phyloP scores from a whole-genome alignment of 257 asterid genomes.

The Hygrophila difformis region DNA sequence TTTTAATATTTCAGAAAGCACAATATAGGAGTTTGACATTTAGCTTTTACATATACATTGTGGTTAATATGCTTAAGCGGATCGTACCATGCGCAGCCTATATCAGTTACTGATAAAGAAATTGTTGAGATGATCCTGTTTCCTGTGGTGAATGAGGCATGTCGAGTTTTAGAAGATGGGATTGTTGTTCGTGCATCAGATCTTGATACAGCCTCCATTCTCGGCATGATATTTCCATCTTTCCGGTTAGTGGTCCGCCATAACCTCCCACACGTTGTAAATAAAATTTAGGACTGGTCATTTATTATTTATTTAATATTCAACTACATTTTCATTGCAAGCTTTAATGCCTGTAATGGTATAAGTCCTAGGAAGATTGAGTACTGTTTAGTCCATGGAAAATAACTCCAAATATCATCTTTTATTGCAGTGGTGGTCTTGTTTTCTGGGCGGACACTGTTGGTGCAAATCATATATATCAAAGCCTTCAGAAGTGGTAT shows the following conservation, averaged over 20 bases:
- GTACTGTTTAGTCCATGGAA: not conserved
- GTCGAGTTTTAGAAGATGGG: conserved; percentile 86
- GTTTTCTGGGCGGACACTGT: conserved; percentile 92
- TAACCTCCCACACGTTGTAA: not conserved
- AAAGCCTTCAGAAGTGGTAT: conserved; percentile 73
- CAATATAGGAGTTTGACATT: not conserved
- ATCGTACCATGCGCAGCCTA: conserved; percentile 55
- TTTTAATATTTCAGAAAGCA: conserved; percentile 5
- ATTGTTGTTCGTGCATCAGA: conserved; percentile 85
- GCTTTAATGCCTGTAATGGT: too few species aligned
- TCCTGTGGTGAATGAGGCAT: conserved; percentile 94
- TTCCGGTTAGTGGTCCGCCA: conserved; percentile 58
- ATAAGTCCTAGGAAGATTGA: not conserved
- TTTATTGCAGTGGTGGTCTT: conserved; percentile 77
- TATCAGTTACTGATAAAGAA: conserved; percentile 76
- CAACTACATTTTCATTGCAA: not conserved
- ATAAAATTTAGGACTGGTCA: not conserved
- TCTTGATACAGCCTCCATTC: conserved; percentile 84
- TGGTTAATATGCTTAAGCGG: too few species aligned
- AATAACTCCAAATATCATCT: too few species aligned
- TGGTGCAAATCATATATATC: conserved; percentile 69
- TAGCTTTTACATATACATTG: not conserved
- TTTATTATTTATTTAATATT: not conserved
- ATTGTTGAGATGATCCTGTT: conserved; percentile 86
- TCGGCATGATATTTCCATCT: conserved; percentile 96